Evolutionary conservation across 2,329 filamentous ascomycete species (phyloP).

Genomic region (Penicillium fuscoglaucum): DNA sequence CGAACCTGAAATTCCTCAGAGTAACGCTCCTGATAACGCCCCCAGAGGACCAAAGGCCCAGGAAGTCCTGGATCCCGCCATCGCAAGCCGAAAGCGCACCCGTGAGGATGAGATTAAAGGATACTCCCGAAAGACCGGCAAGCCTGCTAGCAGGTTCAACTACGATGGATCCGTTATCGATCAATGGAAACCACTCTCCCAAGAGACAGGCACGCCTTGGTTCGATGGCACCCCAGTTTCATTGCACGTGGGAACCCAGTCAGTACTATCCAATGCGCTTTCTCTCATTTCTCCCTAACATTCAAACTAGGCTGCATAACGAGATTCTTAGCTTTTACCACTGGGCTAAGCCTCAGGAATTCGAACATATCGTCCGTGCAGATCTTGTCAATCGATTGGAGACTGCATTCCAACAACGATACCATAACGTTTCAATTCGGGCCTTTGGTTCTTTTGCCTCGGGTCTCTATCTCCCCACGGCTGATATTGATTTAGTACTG

Average conservation of each 20-base stretch:
- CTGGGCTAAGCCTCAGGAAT: constrained; percentile 73
- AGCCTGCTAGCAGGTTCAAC: constrained; percentile 53
- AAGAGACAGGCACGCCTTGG: constrained; percentile 63
- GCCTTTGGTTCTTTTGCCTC: constrained; percentile 95
- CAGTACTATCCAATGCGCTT: constrained; percentile 13
- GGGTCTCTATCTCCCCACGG: constrained; percentile 72
- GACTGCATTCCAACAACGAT: constrained; percentile 57
- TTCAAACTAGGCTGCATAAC: constrained; percentile 68
- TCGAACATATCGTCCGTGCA: constrained; percentile 73
- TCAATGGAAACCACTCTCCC: constrained; percentile 53
- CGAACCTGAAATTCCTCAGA: constrained; percentile 15
- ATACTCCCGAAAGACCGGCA: constrained; percentile 54
- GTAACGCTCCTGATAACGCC: constrained; percentile 37
- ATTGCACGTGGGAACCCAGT: constrained; percentile 39
- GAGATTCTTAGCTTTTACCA: constrained; percentile 89
- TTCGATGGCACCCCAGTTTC: constrained; percentile 31
- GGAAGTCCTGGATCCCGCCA: constrained; percentile 43
- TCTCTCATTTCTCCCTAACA: background rate
- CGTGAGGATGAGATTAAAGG: constrained; percentile 66
- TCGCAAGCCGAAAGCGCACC: constrained; percentile 73
- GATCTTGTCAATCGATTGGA: constrained; percentile 71
- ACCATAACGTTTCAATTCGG: constrained; percentile 63
- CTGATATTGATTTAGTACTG: constrained; percentile 92
- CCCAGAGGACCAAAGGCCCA: constrained; percentile 39
- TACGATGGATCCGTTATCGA: constrained; percentile 53